Evolutionary conservation across 2,329 filamentous ascomycete genomes (phyloP), one percentile per base, ranked within the genome.

Genomic region (Trichophyton schoenleinii): DNA sequence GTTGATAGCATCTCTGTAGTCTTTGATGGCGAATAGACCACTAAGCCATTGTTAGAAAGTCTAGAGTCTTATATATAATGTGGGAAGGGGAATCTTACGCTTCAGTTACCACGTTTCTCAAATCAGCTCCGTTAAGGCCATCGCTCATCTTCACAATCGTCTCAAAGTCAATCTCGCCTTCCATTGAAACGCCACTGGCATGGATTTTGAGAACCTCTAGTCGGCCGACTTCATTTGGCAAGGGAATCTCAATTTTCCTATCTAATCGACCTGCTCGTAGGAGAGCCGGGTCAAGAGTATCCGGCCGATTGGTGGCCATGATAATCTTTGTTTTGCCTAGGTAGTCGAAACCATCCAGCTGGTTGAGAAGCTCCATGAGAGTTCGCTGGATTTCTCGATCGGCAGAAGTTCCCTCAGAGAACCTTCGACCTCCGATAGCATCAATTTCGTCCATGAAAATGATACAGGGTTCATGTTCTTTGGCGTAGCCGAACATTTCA

Each of bases 391-490:
- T 99, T 76, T 99, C 94, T 71, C 95, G 87, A 79, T 99, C 94
- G 58, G 94, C 94, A 63, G 91, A 96, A 59, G 94, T 99, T 68
- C 95, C 94, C 75, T 99, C 94, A 0, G 90, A 96, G 77, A 99
- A 99, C 70, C 94, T 84, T 69, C 95, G 85, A 65, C 95, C 95
- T 74, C 94, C 94, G 71, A 99, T 99, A 71, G 94, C 94, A 72
- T 99, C 94, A 72, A 99, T 99, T 78, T 99, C 94, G 81, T 99
- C 95, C 94, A 99, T 99, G 83, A 99, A 99, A 78, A 99, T 99
- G 75, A 99, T 99, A 75, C 94, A 99, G 44, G 94, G 94, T 76
- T 99, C 94, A 75, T 99, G 94, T 75, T 99, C 95, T 78, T 96
- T 97, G 70, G 95, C 94, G 72, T 99, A 99, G 62, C 94, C 95